A percentile compares a stretch with the other conserved stretches of the same genome.
phyloP scores from a whole-genome alignment of 2,329 filamentous ascomycete species.

The Ascomycota sp. region DNA sequence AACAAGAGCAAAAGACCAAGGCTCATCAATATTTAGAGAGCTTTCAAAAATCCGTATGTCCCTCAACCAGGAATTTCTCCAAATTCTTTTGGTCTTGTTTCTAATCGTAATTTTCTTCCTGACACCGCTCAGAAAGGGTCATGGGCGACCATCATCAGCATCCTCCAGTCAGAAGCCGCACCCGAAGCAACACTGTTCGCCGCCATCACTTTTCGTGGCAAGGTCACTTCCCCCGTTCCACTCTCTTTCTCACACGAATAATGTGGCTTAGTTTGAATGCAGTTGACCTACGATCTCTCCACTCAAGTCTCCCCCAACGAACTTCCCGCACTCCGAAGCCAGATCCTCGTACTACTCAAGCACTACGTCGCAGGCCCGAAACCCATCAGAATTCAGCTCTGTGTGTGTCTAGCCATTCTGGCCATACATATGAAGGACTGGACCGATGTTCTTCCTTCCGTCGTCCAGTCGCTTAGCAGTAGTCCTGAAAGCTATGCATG shows the following conservation, averaged over 20 bases:
- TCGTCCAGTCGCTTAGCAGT: constrained; percentile 59
- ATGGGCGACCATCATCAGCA: constrained; percentile 72
- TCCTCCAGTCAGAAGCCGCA: constrained; percentile 65
- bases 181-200: constrained; percentile 85
- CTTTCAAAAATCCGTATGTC: constrained; percentile 85
- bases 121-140: constrained; percentile 74
- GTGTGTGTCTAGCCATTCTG: constrained; percentile 81
- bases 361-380: constrained; percentile 66
- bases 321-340: constrained; percentile 58
- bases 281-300: constrained; percentile 90
- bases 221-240: constrained; percentile 34
- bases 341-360: constrained; percentile 63
- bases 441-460: constrained; percentile 75
- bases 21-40: constrained; percentile 80
- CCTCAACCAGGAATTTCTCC: too few relatives aligned
- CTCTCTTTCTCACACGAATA: neutral
- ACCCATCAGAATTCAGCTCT: constrained; percentile 74
- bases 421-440: constrained; percentile 92
- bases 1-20: constrained; percentile 67
- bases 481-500: constrained; percentile 64
- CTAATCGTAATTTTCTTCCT: neutral
- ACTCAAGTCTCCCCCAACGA: constrained; percentile 65
- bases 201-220: constrained; percentile 91
- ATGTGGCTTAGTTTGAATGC: constrained; percentile 2
- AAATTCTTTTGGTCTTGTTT: neutral